phyloP scores from a whole-genome alignment of 345 rosid species.

The Syzygium aqueum region DNA sequence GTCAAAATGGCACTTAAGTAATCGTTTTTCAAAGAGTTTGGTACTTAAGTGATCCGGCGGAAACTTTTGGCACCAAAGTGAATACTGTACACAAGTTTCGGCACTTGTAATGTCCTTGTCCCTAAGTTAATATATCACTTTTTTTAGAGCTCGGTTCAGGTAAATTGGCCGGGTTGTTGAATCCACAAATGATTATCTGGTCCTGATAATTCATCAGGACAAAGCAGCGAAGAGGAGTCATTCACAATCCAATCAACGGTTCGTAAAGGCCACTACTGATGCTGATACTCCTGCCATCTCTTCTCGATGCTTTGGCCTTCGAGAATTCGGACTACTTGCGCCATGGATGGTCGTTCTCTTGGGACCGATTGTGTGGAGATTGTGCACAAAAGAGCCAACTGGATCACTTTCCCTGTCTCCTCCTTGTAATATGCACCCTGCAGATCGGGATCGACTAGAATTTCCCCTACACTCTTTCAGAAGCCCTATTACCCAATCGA shows the following conservation, averaged over 20 bases:
- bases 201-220: neutral
- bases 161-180: no score
- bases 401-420: neutral
- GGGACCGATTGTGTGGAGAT: neutral
- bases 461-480: neutral
- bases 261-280: no score
- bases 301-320: neutral
- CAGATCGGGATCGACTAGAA: neutral
- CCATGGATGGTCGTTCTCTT: neutral
- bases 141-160: no score
- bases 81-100: no score
- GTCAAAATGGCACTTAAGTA: no score
- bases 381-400: slow-evolving; percentile 2
- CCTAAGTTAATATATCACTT: no score
- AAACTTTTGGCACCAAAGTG: no score
- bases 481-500: neutral
- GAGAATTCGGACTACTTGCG: neutral
- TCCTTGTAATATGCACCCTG: neutral
- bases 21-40: no score
- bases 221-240: neutral
- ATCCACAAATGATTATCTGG: neutral
- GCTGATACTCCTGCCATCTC: neutral
- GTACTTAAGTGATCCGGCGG: no score
- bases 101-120: no score
- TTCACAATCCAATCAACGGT: no score